A percentile compares a stretch with the other conserved stretches of the same genome.
Evolutionary conservation across 164 flowering plant genomes (phyloP).

Genomic region (Sextonia rubra): DNA sequence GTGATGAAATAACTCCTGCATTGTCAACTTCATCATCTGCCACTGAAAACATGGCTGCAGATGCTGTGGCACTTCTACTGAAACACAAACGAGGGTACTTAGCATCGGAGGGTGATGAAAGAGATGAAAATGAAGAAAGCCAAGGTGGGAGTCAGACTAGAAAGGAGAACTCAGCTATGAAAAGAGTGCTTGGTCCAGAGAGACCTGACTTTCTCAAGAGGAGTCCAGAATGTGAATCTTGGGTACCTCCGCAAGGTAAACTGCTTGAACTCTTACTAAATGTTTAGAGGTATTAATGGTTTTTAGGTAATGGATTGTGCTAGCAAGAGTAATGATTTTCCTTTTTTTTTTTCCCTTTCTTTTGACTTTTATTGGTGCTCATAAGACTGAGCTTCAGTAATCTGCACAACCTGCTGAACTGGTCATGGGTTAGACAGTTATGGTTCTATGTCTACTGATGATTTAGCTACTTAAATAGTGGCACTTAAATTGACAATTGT

Average conservation of each 20-base stretch:
- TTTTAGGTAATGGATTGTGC: neutral
- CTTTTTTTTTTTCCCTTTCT: too few relatives aligned
- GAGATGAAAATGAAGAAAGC: constrained; percentile 12
- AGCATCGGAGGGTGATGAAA: constrained; percentile 37
- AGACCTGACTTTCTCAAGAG: constrained; percentile 59
- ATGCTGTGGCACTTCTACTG: constrained; percentile 77
- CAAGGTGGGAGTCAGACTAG: constrained; percentile 10
- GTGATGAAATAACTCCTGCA: constrained; percentile 26
- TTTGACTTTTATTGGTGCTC: too few relatives aligned
- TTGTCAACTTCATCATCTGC: constrained; percentile 22
- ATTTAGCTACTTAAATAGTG: too few relatives aligned
- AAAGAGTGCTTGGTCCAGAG: constrained; percentile 80
- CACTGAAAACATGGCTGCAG: constrained; percentile 49
- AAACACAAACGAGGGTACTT: constrained; percentile 64
- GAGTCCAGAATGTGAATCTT: constrained; percentile 50
- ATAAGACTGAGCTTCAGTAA: too few relatives aligned
- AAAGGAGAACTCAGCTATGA: constrained; percentile 44
- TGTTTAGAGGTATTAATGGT: neutral
- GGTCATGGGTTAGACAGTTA: too few relatives aligned
- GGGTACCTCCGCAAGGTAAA: constrained; percentile 97
- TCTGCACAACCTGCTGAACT: too few relatives aligned
- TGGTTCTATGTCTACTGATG: too few relatives aligned
- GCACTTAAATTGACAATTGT: too few relatives aligned
- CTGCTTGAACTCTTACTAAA: neutral
- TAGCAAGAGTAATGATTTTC: too few relatives aligned